phyloP scores from a whole-genome alignment of 345 rosid species.

The Citrus inodora region DNA sequence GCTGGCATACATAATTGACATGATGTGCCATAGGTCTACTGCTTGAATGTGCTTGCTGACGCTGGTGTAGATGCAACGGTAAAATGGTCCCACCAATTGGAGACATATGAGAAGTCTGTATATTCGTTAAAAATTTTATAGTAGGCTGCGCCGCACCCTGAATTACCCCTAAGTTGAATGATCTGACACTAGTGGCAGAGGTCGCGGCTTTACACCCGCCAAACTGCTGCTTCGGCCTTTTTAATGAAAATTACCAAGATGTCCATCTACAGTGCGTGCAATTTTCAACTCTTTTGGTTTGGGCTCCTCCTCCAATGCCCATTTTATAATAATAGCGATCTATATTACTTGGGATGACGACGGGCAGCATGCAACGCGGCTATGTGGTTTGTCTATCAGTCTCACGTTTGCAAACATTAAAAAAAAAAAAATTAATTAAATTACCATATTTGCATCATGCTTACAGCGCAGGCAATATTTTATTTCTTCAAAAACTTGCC shows the following conservation, averaged over 20 bases:
- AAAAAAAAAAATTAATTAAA: too few relatives aligned
- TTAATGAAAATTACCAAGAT: neutral
- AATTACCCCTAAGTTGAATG: neutral
- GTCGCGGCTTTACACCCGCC: neutral
- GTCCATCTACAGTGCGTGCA: too few relatives aligned
- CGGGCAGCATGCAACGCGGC: too few relatives aligned
- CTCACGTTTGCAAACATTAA: too few relatives aligned
- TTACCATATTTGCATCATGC: too few relatives aligned
- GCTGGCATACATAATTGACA: neutral
- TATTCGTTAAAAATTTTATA: neutral
- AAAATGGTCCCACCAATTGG: conserved; percentile 14
- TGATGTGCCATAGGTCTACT: neutral
- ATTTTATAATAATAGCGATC: too few relatives aligned
- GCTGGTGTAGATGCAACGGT: conserved; percentile 15
- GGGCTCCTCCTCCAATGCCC: neutral
- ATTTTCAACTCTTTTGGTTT: neutral
- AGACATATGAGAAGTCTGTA: neutral
- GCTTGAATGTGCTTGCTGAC: conserved; percentile 10
- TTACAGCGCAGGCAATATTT: too few relatives aligned
- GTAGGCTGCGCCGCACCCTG: neutral
- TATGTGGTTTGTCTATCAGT: too few relatives aligned
- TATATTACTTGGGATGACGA: too few relatives aligned
- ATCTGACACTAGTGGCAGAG: neutral
- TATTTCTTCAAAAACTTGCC: too few relatives aligned
- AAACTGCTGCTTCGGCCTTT: neutral